phyloP scores from a whole-genome alignment of 2,329 filamentous ascomycete genomes.

The Pestalotiopsis sp. region DNA sequence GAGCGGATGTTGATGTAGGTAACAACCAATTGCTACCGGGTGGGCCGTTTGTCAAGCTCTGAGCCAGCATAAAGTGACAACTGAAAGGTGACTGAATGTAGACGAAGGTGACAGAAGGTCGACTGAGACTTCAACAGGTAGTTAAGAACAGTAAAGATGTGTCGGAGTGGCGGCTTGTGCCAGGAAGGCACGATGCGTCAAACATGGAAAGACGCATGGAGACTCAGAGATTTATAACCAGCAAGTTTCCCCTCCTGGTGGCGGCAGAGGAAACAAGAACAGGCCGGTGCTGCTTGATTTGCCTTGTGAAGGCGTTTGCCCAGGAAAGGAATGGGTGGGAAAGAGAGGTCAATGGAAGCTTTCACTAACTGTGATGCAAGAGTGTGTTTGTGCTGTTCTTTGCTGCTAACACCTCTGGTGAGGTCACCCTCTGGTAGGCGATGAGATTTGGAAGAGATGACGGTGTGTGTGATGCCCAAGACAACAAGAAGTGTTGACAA shows the following conservation, averaged over 20 bases:
- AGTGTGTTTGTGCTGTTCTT: not conserved
- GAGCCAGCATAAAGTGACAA: not conserved
- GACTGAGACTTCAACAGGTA: not conserved
- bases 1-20: not conserved
- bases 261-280: not conserved
- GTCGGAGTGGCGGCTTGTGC: not conserved
- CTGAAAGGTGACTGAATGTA: not conserved
- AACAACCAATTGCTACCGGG: not conserved
- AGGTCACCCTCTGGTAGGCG: not conserved
- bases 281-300: not conserved
- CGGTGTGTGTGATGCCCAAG: not conserved
- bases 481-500: not conserved
- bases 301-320: not conserved
- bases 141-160: not conserved
- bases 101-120: not conserved
- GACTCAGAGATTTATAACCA: not conserved
- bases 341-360: not conserved
- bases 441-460: not conserved
- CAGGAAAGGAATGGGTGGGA: not conserved
- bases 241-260: not conserved
- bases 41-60: not conserved
- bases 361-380: not conserved
- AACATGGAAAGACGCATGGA: not conserved
- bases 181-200: not conserved
- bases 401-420: no score